phyloP scores from a whole-genome alignment of 2,329 filamentous ascomycete species.

The Fusarium euwallaceae region DNA sequence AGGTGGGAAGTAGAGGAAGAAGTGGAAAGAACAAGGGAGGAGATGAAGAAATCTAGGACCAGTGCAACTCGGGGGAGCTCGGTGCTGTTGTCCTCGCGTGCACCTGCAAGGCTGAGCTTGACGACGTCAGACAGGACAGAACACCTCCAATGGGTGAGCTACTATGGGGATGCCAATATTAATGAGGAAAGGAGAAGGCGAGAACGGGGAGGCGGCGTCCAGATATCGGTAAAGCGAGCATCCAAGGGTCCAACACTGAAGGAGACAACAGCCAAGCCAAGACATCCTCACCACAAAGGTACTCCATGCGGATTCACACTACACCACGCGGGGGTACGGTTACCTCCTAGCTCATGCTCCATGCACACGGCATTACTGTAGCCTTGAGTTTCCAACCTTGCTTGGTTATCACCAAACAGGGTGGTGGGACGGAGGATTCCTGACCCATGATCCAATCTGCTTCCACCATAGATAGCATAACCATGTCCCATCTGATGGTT shows the following conservation, averaged over 20 bases:
- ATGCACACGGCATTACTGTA: background rate
- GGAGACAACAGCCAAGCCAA: conserved; percentile 6
- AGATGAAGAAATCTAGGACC: conserved; percentile 9
- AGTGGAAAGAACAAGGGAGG: background rate
- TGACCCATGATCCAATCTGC: conserved; percentile 1
- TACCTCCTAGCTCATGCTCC: conserved; percentile 18
- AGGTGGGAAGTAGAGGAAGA: background rate
- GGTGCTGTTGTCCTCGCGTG: background rate
- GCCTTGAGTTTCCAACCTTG: background rate
- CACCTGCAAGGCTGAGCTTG: conserved; percentile 10
- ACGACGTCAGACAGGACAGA: background rate
- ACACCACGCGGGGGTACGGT: background rate
- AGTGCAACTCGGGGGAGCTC: background rate
- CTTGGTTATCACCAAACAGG: background rate
- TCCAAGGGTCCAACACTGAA: conserved; percentile 1
- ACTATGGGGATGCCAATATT: background rate
- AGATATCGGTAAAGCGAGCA: conserved; percentile 2
- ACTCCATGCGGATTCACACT: background rate
- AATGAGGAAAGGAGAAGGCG: background rate
- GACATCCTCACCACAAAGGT: conserved; percentile 7
- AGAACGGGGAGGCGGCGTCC: background rate
- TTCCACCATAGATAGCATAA: background rate
- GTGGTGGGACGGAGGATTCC: background rate
- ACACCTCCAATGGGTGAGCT: conserved; percentile 1
- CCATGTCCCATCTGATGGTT: background rate